Base-by-base conservation (phyloP, 2,329 filamentous ascomycete species). In the Penicillium corylophilum region DNA sequence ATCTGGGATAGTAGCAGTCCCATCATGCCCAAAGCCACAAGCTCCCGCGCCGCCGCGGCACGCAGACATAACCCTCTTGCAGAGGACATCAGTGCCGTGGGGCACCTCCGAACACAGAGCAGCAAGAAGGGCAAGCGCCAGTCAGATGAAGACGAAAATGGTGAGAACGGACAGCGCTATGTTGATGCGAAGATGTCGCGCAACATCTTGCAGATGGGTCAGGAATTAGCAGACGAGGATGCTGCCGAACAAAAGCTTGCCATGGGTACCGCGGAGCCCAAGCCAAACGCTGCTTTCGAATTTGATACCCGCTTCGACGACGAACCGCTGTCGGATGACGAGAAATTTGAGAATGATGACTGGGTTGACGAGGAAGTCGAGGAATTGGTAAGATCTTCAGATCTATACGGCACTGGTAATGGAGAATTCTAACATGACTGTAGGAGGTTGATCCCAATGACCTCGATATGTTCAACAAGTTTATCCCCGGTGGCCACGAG, bases 21-120 rank as follows among this genome's bases (percentile, higher is more conserved):
- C 54, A 71, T 24, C 54, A 95, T 96, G 92, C 90, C 91, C 33
- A 95, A 95, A 78, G 85, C 87, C 44, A 82, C 79, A 24, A 82
- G 82, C 78, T 60, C 76, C 73, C 60, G 79, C 78, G 51, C 75
- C 71, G 60, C 83, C 80, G 68, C 64, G 51, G 79, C 79, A 54
- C 84, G 87, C 66, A 85, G 89, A 59, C 93, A 96, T 75, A 95
- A 95, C 63, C 92, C 93, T 36, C 87, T 99, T 54, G 88, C 93
- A 64, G 89, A 95, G 67, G 94, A 97, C 65, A 80, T 97, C 68
- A 74, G 87, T 62, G 79, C 90, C 61, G 81, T 86, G 51, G 80
- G 86, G 54, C 77, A 86, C 60, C 71, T 93, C 65, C 84, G 92
- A 76, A 85, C 85, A 69, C 86, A 92, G 79, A 79, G 84, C 26